Conservation (phyloP, 1,284 basidiomycete genomes). For the Naganishia sp. region DNA sequence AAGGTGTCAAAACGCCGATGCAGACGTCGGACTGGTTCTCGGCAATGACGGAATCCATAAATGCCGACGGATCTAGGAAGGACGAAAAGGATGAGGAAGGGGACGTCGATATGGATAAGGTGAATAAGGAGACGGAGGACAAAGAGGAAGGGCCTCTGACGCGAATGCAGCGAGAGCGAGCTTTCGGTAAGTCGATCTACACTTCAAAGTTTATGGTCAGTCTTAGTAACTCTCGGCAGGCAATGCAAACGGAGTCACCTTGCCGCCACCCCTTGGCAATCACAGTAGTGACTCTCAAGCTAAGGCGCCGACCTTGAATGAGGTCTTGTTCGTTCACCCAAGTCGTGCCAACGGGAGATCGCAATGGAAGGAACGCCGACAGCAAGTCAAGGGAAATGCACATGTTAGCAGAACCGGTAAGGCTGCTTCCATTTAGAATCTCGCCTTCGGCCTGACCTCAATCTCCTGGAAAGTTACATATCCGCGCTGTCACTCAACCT, state of each 20-base stretch:
- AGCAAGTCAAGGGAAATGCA: background rate
- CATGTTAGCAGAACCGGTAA: slow-evolving; percentile 3
- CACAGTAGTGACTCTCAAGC: background rate
- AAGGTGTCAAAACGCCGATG: slow-evolving; percentile 12
- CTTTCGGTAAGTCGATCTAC: slow-evolving; percentile 18
- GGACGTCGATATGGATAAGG: slow-evolving; percentile 14
- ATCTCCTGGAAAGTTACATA: slow-evolving; percentile 23
- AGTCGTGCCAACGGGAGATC: slow-evolving; percentile 2
- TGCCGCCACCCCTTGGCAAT: slow-evolving; percentile 1
- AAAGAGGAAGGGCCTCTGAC: slow-evolving; percentile 18
- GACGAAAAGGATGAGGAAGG: background rate
- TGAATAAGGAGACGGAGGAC: slow-evolving; percentile 4
- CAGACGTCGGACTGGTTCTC: slow-evolving; percentile 30
- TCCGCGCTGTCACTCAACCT: slow-evolving; percentile 18
- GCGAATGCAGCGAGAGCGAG: slow-evolving; percentile 14
- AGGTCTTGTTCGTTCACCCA: slow-evolving; percentile 23
- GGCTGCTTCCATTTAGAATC: background rate
- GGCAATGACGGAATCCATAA: background rate
- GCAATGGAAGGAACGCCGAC: slow-evolving; percentile 14
- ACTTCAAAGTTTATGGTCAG: background rate
- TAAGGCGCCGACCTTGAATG: slow-evolving; percentile 4
- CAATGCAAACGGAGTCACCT: slow-evolving; percentile 6
- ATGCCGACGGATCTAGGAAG: background rate
- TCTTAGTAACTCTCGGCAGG: background rate
- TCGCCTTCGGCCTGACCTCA: background rate